Conservation (phyloP, 2,329 filamentous ascomycete species). For the Lojkania enalia region DNA sequence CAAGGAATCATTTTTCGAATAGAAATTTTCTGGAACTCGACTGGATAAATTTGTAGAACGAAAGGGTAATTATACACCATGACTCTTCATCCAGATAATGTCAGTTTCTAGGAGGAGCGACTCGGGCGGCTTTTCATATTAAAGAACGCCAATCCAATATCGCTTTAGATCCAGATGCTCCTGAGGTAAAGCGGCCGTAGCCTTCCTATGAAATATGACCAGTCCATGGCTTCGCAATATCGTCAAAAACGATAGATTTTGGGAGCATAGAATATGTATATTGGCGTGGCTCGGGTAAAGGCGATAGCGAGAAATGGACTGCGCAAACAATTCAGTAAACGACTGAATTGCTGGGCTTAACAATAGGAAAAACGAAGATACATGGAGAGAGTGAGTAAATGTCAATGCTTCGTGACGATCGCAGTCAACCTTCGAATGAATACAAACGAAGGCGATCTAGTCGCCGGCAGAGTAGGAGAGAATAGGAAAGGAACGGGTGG, state of each 20-base stretch:
- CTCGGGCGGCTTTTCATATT: conserved; percentile 18
- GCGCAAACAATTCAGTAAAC: background rate
- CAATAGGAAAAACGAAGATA: background rate
- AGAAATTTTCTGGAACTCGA: conserved; percentile 4
- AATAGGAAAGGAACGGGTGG: background rate
- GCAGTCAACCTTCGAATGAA: background rate
- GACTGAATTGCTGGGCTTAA: background rate
- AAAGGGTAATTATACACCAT: conserved; percentile 22
- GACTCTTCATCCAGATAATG: conserved; percentile 44
- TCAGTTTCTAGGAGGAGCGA: conserved; percentile 22
- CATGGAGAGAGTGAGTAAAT: background rate
- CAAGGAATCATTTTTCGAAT: background rate
- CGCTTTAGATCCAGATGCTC: conserved; percentile 24
- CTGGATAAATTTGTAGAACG: background rate
- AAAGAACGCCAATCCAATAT: conserved; percentile 43
- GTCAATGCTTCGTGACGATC: background rate
- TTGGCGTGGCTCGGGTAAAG: background rate
- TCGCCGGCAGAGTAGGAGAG: background rate
- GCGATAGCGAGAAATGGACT: background rate
- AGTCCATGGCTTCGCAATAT: conserved; percentile 19
- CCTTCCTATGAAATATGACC: conserved; percentile 25
- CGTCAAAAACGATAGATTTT: background rate
- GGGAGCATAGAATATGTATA: background rate
- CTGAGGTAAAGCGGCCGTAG: conserved; percentile 19
- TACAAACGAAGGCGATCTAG: background rate